Conservation (phyloP, 129 eudicot genomes). For the Calendula officinalis region DNA sequence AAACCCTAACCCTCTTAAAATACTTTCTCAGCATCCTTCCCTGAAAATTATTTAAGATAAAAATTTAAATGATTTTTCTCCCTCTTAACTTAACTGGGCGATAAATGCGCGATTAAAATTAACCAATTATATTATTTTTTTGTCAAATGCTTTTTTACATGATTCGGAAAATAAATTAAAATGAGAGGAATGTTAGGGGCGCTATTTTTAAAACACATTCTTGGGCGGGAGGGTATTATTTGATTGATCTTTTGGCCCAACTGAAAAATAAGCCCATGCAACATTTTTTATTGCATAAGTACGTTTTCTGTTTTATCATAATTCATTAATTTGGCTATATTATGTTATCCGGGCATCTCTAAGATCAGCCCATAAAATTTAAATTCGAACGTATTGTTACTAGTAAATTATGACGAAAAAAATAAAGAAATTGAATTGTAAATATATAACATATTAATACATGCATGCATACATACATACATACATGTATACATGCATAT, state of each 20-base stretch:
- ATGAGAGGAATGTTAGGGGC: constrained; percentile 20
- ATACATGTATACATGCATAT: too few species aligned
- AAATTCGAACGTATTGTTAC: too few species aligned
- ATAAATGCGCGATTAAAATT: constrained; percentile 5
- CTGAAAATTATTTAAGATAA: constrained; percentile 8
- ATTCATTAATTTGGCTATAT: too few species aligned
- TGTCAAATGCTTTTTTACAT: not conserved
- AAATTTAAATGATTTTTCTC: not conserved
- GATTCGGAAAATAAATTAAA: constrained; percentile 17
- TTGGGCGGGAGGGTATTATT: constrained; percentile 31
- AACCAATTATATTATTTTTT: not conserved
- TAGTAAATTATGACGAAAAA: too few species aligned
- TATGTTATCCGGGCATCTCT: too few species aligned
- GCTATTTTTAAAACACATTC: constrained; percentile 26
- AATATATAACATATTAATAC: too few species aligned
- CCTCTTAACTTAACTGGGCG: constrained; percentile 13
- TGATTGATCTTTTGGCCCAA: constrained; percentile 10
- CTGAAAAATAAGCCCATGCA: not conserved
- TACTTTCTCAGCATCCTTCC: not conserved
- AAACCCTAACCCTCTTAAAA: constrained; percentile 38
- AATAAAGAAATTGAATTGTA: too few species aligned
- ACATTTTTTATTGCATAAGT: not conserved
- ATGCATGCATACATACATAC: too few species aligned
- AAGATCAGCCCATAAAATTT: too few species aligned
- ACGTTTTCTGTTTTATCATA: too few species aligned